Evolutionary conservation across 495 filamentous ascomycete species (phyloP), one percentile per base, ranked within the genome.

Genomic region (Penicillium antarcticum): DNA sequence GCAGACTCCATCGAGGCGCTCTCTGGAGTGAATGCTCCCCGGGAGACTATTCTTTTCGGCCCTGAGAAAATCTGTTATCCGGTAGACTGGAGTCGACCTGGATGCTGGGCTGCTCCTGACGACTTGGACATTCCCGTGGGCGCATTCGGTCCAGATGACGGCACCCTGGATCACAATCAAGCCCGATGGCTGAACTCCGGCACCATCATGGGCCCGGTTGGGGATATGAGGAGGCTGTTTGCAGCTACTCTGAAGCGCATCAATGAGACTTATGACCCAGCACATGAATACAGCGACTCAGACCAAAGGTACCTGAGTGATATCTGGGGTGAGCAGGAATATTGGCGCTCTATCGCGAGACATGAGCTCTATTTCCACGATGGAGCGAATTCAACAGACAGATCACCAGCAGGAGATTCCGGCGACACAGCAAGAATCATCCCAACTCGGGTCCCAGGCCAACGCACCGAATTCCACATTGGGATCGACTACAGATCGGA

Each of bases 221-320:
- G 45, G 5, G 55, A 57, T 23, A 57, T 57, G 55, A 50, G 45
- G 13, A 31, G 35, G 14, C 9, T 57, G 24, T 57, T 57, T n/a
- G 35, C 26, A 7, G 55, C 49, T 12, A 57, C 55, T 4, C 16
- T 57, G 17, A 40, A 57, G 5, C 40, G 39, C 9, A 57, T 57
- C 33, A 17, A 48, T 16, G 33, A 35, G 4, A 31, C 24, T 17
- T 57, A 57, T 42, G 41, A 53, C 41, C 44, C 49, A 3, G 32
- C 21, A 13, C 36, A 52, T n/a, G 48, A 57, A 19, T 57, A 39
- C 38, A 57, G 48, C 24, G 55, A 57, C 35, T 57, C 55, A 9
- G 55, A 57, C 24, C 55, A 57, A 12, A 49, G 38, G 32, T 57
- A 57, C 34, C 43, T 57, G 50, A 57, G 55, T 33, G 49, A 57